These are phyloP conservation scores for Quercus phellos DNA, from an alignment of 331 rosid genomes.

Conservation along the genomic window DNA sequence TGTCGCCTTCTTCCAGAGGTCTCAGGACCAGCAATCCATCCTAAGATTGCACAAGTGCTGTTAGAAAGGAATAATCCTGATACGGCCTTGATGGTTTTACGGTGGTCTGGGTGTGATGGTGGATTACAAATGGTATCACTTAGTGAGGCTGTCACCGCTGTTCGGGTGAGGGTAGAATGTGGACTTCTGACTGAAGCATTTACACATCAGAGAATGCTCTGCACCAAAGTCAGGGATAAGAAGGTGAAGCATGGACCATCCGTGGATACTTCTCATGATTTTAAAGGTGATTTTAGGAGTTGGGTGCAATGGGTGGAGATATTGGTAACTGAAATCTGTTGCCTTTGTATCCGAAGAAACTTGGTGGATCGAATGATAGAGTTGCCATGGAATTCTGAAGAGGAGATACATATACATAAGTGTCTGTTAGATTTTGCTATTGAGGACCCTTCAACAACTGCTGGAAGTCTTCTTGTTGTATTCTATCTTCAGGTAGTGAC, in stretches of 20 bases:
- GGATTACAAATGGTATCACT: slow-evolving; percentile 57
- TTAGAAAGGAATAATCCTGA: slow-evolving; percentile 85
- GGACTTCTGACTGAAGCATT: slow-evolving; percentile 95
- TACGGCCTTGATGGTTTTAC: slow-evolving; percentile 81
- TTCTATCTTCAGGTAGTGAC: slow-evolving; percentile 82
- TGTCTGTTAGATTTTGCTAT: slow-evolving; percentile 72
- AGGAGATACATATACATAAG: slow-evolving; percentile 84
- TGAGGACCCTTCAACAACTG: slow-evolving; percentile 56
- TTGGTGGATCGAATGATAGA: slow-evolving; percentile 87
- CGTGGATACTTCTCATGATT: slow-evolving; percentile 34
- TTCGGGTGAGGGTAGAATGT: slow-evolving; percentile 94
- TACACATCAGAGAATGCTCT: slow-evolving; percentile 83
- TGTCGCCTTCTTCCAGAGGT: slow-evolving; percentile 89
- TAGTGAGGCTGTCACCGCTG: slow-evolving; percentile 86
- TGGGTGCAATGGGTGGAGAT: slow-evolving; percentile 83
- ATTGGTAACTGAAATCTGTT: slow-evolving; percentile 87
- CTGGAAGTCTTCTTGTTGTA: slow-evolving; percentile 88
- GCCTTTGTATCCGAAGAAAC: slow-evolving; percentile 87
- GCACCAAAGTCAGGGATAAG: slow-evolving; percentile 61
- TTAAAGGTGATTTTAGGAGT: slow-evolving; percentile 32
- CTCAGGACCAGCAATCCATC: slow-evolving; percentile 80
- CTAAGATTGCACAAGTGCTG: slow-evolving; percentile 92
- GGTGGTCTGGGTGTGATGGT: slow-evolving; percentile 92
- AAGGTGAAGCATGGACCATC: slow-evolving; percentile 43
- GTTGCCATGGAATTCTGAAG: slow-evolving; percentile 90